phyloP scores from a whole-genome alignment of 768 basidiomycete species.

The Stropharia rugosoannulata region DNA sequence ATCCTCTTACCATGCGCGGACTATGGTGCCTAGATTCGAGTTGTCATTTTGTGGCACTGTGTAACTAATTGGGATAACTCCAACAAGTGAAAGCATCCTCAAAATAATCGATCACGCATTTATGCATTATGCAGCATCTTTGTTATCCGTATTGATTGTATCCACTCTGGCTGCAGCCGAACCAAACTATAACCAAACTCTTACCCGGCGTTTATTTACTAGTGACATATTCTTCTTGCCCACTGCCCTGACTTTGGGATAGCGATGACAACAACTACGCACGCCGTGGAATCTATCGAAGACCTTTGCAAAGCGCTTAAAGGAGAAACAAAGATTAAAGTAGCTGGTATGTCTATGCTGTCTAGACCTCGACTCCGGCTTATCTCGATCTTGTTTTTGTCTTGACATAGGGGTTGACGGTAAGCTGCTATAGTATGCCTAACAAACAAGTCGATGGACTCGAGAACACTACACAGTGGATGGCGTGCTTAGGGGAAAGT shows the following conservation, averaged over 20 bases:
- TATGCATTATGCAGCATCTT: too few relatives aligned
- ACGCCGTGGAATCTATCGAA: slow-evolving; percentile 39
- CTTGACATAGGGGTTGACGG: slow-evolving; percentile 57
- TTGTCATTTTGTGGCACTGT: too few relatives aligned
- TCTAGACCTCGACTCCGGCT: not conserved
- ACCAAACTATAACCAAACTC: too few relatives aligned
- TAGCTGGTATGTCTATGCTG: slow-evolving; percentile 66
- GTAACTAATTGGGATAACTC: too few relatives aligned
- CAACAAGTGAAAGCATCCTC: too few relatives aligned
- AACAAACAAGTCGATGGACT: not conserved
- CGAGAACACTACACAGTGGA: slow-evolving; percentile 56
- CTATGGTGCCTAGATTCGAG: too few relatives aligned
- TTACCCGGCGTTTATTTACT: too few relatives aligned
- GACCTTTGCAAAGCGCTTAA: slow-evolving; percentile 56
- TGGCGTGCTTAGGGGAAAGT: slow-evolving; percentile 93
- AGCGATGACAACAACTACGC: slow-evolving; percentile 17
- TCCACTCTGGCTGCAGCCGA: too few relatives aligned
- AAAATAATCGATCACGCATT: too few relatives aligned
- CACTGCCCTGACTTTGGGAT: not conserved
- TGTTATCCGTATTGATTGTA: too few relatives aligned
- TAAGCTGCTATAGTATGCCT: slow-evolving; percentile 26
- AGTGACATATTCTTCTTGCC: too few relatives aligned
- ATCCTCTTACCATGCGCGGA: too few relatives aligned
- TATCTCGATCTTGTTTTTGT: not conserved
- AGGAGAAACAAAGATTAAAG: slow-evolving; percentile 84